Evolutionary conservation across 1,284 basidiomycete species (phyloP).

Genomic region (Rhodotorula sp.): DNA sequence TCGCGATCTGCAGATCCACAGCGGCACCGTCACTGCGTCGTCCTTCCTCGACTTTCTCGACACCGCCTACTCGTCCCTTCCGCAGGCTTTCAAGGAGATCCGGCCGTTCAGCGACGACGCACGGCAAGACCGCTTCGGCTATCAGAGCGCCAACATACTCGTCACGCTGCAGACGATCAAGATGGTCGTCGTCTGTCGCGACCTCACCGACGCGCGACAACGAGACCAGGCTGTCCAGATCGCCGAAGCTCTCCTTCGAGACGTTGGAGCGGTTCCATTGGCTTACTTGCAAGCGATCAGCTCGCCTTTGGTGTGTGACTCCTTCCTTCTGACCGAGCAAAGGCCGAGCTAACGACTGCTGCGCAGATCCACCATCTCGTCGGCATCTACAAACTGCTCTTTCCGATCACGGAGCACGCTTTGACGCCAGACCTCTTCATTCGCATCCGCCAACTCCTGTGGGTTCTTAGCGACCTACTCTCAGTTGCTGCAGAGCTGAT

Average conservation of each 20-base stretch:
- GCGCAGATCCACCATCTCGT: constrained; percentile 10
- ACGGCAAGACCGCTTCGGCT: constrained; percentile 1
- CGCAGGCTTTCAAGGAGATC: neutral
- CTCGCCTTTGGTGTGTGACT: neutral
- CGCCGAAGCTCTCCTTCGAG: neutral
- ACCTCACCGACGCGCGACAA: neutral
- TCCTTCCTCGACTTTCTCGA: constrained; percentile 4
- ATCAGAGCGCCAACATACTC: constrained; percentile 9
- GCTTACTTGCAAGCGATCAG: constrained; percentile 2
- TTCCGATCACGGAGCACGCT: neutral
- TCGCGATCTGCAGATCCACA: neutral
- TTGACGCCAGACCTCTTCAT: constrained; percentile 4
- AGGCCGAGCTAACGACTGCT: neutral
- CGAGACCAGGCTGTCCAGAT: constrained; percentile 2
- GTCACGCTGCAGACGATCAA: constrained; percentile 1
- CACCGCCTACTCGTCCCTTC: neutral
- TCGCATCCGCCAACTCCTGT: constrained; percentile 9
- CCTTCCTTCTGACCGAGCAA: neutral
- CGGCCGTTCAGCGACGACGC: neutral
- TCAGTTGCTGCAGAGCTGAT: neutral
- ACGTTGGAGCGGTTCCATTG: neutral
- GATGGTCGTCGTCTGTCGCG: constrained; percentile 2
- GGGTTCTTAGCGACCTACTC: no score
- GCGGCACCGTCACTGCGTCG: neutral
- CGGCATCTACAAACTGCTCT: constrained; percentile 11